Evolutionary conservation across 2,329 filamentous ascomycete species (phyloP).

Genomic region (Cryphonectria carpinicola): DNA sequence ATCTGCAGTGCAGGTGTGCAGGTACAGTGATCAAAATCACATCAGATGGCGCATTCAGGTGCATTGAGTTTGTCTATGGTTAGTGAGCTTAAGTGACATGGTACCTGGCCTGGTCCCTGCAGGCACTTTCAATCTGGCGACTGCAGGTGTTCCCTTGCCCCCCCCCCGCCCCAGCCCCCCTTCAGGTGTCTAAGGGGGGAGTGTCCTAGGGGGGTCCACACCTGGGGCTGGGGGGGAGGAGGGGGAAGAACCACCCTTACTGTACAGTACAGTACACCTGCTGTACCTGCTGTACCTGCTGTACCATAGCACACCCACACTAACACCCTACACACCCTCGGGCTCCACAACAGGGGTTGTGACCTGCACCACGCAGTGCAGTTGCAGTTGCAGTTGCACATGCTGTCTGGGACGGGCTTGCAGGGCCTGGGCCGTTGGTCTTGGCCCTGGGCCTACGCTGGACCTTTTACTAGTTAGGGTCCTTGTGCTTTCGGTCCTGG

Average conservation of each 20-base stretch:
- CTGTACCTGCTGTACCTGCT: background rate
- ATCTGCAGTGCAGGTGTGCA: background rate
- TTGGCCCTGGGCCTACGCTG: background rate
- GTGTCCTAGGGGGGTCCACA: background rate
- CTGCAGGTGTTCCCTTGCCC: background rate
- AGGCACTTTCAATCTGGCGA: background rate
- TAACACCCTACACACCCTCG: background rate
- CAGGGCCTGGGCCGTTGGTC: slow-evolving; percentile 3
- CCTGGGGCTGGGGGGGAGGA: too few species aligned
- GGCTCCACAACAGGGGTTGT: background rate
- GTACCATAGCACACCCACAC: background rate
- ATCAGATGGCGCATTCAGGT: slow-evolving; percentile 5
- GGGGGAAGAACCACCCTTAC: background rate
- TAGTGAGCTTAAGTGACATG: background rate
- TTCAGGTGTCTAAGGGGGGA: background rate
- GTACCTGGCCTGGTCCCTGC: slow-evolving; percentile 1
- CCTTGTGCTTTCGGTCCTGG: background rate
- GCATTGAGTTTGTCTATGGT: background rate
- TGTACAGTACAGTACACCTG: background rate
- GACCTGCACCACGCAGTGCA: background rate
- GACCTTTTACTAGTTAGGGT: background rate
- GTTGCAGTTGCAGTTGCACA: background rate
- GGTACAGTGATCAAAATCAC: background rate
- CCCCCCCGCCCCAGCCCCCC: background rate
- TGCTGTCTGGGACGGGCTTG: slow-evolving; percentile 1